Conservation (phyloP, 805 yeast genomes). For the Tetrapisispora pingtungensis region DNA sequence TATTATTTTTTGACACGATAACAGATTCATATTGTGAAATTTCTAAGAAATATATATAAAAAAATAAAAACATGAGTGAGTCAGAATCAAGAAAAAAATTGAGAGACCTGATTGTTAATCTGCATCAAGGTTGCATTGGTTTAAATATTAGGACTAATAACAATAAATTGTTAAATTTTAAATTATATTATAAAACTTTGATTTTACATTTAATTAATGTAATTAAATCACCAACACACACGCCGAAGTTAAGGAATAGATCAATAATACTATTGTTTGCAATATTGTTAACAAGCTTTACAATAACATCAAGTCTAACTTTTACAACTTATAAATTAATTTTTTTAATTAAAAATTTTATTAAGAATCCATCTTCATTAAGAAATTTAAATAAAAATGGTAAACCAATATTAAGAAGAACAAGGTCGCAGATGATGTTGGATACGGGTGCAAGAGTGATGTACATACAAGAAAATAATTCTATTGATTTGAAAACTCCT, state of each 20-base stretch:
- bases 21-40: too few relatives aligned
- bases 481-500: conserved; percentile 1
- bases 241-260: conserved; percentile 5
- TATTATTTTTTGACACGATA: too few relatives aligned
- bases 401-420: conserved; percentile 14
- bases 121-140: conserved; percentile 17
- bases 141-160: conserved; percentile 6
- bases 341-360: background rate
- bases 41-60: too few relatives aligned
- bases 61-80: too few relatives aligned
- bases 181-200: conserved; percentile 10
- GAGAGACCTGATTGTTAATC: conserved; percentile 4
- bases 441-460: conserved; percentile 27
- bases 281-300: background rate
- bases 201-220: conserved; percentile 16
- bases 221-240: conserved; percentile 14
- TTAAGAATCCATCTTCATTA: background rate
- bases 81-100: conserved; percentile 6
- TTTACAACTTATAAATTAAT: background rate
- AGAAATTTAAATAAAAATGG: conserved; percentile 1
- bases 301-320: background rate
- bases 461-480: conserved; percentile 21
- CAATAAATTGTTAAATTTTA: conserved; percentile 9
- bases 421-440: conserved; percentile 23
- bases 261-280: background rate